Conservation (phyloP, 169 alveolate genomes). For the Plasmodium relictum region DNA sequence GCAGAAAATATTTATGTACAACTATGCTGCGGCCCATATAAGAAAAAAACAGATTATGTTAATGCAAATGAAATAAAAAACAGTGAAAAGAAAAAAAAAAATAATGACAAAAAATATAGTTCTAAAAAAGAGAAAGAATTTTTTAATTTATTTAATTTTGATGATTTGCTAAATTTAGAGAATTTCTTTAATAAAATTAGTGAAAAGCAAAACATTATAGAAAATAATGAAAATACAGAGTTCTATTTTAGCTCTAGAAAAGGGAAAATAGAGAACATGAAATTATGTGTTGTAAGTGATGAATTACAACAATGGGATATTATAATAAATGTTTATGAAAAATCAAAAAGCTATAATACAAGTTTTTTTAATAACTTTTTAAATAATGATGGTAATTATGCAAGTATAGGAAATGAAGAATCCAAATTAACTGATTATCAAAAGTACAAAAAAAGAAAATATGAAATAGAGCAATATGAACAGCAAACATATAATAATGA, state of each 20-base stretch:
- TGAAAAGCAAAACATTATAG: conserved; percentile 80
- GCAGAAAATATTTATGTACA: conserved; percentile 81
- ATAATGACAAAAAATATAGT: conserved; percentile 1
- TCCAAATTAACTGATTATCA: conserved; percentile 3
- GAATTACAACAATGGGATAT: conserved; percentile 90
- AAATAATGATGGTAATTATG: not conserved
- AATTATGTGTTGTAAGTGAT: conserved; percentile 83
- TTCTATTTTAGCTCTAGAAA: conserved; percentile 65
- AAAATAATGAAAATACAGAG: conserved; percentile 78
- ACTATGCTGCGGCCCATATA: conserved; percentile 90
- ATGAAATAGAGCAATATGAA: conserved; percentile 12
- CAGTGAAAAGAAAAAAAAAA: not conserved
- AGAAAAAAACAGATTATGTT: conserved; percentile 87
- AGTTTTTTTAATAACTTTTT: not conserved
- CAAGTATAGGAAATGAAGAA: not conserved
- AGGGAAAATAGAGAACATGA: conserved; percentile 83
- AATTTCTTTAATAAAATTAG: conserved; percentile 51
- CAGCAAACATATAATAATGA: conserved; percentile 17
- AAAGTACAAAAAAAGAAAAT: not conserved
- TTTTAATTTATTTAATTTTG: conserved; percentile 24
- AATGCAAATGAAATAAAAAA: conserved; percentile 33
- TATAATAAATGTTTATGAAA: conserved; percentile 83
- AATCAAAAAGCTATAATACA: conserved; percentile 27
- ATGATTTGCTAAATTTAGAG: conserved; percentile 45
- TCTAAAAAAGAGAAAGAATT: conserved; percentile 7